phyloP scores from a whole-genome alignment of 257 asterid genomes.

The Craterostigma plantagineum region DNA sequence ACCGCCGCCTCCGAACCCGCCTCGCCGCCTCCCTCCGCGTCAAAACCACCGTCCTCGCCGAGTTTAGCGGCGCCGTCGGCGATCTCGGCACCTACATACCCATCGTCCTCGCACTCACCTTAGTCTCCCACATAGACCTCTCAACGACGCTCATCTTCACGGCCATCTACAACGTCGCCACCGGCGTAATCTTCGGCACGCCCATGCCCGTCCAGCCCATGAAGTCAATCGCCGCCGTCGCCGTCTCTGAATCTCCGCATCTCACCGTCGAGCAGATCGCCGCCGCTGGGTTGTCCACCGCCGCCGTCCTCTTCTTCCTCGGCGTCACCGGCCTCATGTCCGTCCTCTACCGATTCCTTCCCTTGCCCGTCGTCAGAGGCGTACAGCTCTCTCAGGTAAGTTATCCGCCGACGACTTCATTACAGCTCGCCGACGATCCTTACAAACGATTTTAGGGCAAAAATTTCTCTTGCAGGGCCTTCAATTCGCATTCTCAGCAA shows the following conservation, averaged over 20 bases:
- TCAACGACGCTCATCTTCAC: constrained; percentile 91
- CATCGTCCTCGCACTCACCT: constrained; percentile 74
- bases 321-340: constrained; percentile 89
- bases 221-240: constrained; percentile 95
- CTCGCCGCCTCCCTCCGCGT: too few relatives aligned
- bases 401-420: too few relatives aligned
- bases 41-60: constrained; percentile 52
- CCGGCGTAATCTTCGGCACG: constrained; percentile 61
- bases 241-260: constrained; percentile 60
- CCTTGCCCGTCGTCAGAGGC: constrained; percentile 90
- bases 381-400: constrained; percentile 67
- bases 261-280: constrained; percentile 57
- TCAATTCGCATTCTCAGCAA: too few relatives aligned
- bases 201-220: constrained; percentile 99
- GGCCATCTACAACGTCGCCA: constrained; percentile 61
- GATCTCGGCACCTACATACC: constrained; percentile 95
- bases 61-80: constrained; percentile 88
- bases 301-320: constrained; percentile 43
- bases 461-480: too few relatives aligned
- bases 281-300: constrained; percentile 78
- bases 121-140: constrained; percentile 65
- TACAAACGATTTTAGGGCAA: too few relatives aligned
- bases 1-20: constrained; percentile 38
- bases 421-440: too few relatives aligned
- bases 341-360: constrained; percentile 44